These are phyloP conservation scores for Condylostoma magnum DNA, from an alignment of 169 alveolate genomes.

Conservation along the genomic window DNA sequence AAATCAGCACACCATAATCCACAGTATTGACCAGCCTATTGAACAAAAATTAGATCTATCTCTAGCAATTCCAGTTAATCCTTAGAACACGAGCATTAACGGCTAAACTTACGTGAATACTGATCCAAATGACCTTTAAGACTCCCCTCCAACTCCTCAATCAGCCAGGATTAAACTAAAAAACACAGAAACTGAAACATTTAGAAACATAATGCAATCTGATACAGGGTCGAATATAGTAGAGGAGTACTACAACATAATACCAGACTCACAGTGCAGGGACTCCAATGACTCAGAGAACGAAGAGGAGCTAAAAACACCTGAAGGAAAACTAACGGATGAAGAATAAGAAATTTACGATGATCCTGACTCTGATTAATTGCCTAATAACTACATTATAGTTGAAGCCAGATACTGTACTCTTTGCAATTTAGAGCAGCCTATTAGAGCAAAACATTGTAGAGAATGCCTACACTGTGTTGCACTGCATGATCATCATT, in stretches of 20 bases:
- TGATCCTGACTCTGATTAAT: neutral
- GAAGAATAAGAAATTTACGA: neutral
- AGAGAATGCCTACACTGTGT: constrained; percentile 65
- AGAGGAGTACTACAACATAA: neutral
- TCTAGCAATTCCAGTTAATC: neutral
- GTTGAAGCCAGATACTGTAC: constrained; percentile 28
- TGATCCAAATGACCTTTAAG: neutral
- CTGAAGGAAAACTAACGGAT: neutral
- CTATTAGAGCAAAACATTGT: constrained; percentile 66
- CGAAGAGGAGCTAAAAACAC: neutral
- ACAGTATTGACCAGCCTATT: neutral
- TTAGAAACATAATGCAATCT: neutral
- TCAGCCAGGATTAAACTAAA: neutral
- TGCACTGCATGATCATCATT: constrained; percentile 75
- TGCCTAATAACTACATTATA: neutral
- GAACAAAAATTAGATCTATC: neutral
- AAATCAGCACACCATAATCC: no score
- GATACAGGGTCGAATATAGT: neutral
- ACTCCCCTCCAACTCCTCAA: neutral
- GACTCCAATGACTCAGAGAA: neutral
- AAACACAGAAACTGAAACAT: no score
- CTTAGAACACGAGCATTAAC: neutral
- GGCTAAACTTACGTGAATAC: neutral
- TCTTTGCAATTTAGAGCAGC: constrained; percentile 42
- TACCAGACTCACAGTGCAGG: neutral